A percentile compares a stretch with the other conserved stretches of the same genome.
Conservation (phyloP, 805 yeast species). For the Saturnispora hagleri region DNA sequence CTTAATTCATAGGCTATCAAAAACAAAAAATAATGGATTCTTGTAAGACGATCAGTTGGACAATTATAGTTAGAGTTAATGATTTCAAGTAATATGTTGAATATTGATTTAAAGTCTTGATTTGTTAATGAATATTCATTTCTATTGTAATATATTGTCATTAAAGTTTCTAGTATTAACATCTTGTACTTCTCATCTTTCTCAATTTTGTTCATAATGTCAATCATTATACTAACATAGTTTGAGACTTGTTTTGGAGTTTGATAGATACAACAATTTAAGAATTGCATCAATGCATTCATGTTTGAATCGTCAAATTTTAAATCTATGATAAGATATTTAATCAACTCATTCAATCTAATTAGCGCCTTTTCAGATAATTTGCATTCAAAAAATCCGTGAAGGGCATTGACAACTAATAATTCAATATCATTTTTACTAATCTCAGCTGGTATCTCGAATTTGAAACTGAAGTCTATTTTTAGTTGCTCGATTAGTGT, state of each 20-base stretch:
- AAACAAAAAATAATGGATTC: not conserved
- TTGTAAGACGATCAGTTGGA: not conserved
- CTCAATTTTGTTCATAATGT: not conserved
- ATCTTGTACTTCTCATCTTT: slow-evolving; percentile 1
- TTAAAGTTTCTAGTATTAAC: slow-evolving; percentile 3
- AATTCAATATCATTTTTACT: slow-evolving; percentile 57
- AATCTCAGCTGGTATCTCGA: slow-evolving; percentile 30
- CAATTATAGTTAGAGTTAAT: not conserved
- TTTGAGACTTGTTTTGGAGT: slow-evolving; percentile 65
- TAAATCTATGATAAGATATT: slow-evolving; percentile 49
- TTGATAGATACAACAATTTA: slow-evolving; percentile 74
- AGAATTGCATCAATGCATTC: slow-evolving; percentile 65
- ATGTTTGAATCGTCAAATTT: slow-evolving; percentile 75
- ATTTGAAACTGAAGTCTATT: slow-evolving; percentile 36
- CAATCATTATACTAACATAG: slow-evolving; percentile 29
- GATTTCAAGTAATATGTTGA: not conserved
- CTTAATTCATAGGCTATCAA: slow-evolving; percentile 3
- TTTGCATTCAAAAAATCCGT: slow-evolving; percentile 55
- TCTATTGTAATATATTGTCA: slow-evolving; percentile 5
- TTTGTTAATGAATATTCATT: not conserved
- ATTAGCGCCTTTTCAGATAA: slow-evolving; percentile 36
- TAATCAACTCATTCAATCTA: slow-evolving; percentile 57
- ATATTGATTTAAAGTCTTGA: slow-evolving; percentile 1
- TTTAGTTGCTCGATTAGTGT: slow-evolving; percentile 50
- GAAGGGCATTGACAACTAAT: slow-evolving; percentile 50